These are phyloP conservation scores for Cryptosporidium sp. DNA, from an alignment of 169 alveolate species.

Conservation along the genomic window DNA sequence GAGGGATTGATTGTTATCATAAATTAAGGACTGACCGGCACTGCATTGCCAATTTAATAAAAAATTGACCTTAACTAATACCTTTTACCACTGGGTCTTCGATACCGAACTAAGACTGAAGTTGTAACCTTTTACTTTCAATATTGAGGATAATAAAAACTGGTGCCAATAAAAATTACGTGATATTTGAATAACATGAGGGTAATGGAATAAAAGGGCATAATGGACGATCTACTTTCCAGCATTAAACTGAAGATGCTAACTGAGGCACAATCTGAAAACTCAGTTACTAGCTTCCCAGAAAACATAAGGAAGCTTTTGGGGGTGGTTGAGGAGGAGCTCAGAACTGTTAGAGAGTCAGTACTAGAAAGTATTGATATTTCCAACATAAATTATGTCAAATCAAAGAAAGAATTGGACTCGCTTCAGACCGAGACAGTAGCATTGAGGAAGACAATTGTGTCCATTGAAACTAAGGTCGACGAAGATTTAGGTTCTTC, in stretches of 20 bases:
- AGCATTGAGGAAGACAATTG: conserved; percentile 11
- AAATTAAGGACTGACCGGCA: not conserved
- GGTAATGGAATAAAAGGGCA: not conserved
- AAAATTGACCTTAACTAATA: not conserved
- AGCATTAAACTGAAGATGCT: conserved; percentile 6
- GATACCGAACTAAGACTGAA: not conserved
- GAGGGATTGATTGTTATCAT: not conserved
- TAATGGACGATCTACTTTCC: conserved; percentile 40
- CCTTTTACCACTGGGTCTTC: not conserved
- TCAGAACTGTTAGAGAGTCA: conserved; percentile 8
- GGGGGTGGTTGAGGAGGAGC: conserved; percentile 18
- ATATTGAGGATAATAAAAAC: not conserved
- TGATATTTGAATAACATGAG: not conserved
- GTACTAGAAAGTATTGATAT: conserved; percentile 54
- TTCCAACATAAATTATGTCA: conserved; percentile 36
- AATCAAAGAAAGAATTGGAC: conserved; percentile 46
- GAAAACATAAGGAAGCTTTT: conserved; percentile 8
- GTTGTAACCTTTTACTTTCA: not conserved
- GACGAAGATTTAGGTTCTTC: conserved; percentile 16
- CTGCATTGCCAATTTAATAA: not conserved
- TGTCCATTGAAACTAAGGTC: conserved; percentile 9
- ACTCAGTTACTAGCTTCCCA: not conserved
- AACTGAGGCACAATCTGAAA: conserved; percentile 1
- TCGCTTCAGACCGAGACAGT: conserved; percentile 24
- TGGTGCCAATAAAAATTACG: not conserved